Evolutionary conservation across 495 filamentous ascomycete genomes (phyloP).

Genomic region (Staphylotrichum tortipilum): DNA sequence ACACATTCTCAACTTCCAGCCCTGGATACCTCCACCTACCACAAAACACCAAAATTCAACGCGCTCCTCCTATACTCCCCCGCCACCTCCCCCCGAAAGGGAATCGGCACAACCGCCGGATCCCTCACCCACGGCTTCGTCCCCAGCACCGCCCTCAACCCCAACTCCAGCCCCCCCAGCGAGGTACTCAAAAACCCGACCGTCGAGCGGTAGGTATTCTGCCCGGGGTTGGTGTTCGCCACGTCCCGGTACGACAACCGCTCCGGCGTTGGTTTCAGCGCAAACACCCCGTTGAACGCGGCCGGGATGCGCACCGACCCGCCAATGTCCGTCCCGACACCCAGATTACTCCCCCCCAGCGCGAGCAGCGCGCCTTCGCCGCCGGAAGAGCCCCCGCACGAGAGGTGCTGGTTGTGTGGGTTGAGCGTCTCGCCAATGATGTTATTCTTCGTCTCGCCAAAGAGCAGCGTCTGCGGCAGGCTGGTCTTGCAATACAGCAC

Average conservation of each 20-base stretch:
- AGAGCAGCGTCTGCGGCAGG: background rate
- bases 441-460: slow-evolving; percentile 51
- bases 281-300: slow-evolving; percentile 50
- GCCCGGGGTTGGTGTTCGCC: slow-evolving; percentile 28
- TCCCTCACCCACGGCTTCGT: background rate
- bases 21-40: slow-evolving; percentile 19
- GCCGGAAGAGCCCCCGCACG: slow-evolving; percentile 57
- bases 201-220: slow-evolving; percentile 9
- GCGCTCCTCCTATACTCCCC: background rate
- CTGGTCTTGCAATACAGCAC: slow-evolving; percentile 42
- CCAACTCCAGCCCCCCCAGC: background rate
- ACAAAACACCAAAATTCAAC: background rate
- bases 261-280: slow-evolving; percentile 50
- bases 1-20: slow-evolving; percentile 26
- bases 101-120: background rate
- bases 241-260: slow-evolving; percentile 43
- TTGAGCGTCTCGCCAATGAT: slow-evolving; percentile 59
- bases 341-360: slow-evolving; percentile 34
- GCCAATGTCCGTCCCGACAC: slow-evolving; percentile 64
- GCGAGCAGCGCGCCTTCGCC: slow-evolving; percentile 50
- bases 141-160: background rate
- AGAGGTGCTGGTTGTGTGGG: slow-evolving; percentile 49
- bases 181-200: background rate
- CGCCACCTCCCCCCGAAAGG: background rate
- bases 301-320: slow-evolving; percentile 56